phyloP scores from a whole-genome alignment of 306 rosid species.

The Benincasa hispida region DNA sequence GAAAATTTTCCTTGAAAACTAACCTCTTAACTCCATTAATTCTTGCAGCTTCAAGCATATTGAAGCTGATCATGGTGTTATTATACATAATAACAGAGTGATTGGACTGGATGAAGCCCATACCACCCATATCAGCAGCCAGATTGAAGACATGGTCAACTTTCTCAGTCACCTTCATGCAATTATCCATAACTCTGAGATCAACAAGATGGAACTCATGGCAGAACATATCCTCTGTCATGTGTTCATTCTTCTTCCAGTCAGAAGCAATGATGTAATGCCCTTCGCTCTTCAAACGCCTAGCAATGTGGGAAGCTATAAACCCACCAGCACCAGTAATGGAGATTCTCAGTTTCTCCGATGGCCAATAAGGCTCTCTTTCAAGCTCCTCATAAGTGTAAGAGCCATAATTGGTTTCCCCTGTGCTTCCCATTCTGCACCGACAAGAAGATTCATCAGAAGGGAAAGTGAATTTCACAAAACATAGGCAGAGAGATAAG shows the following conservation, averaged over 20 bases:
- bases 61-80: constrained; percentile 97
- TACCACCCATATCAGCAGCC: constrained; percentile 99
- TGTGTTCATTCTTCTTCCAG: constrained; percentile 98
- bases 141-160: constrained; percentile 94
- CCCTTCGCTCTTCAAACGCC: constrained; percentile 87
- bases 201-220: constrained; percentile 91
- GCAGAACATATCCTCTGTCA: constrained; percentile 95
- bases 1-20: constrained; percentile 3
- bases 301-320: constrained; percentile 94
- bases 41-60: constrained; percentile 89
- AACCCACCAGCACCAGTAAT: constrained; percentile 97
- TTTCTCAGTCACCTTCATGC: constrained; percentile 65
- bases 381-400: constrained; percentile 72
- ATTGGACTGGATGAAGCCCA: constrained; percentile 98
- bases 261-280: constrained; percentile 95
- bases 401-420: constrained; percentile 43
- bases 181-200: constrained; percentile 96
- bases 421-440: constrained; percentile 76
- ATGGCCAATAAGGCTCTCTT: constrained; percentile 91
- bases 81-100: constrained; percentile 96
- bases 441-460: constrained; percentile 10
- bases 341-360: constrained; percentile 73
- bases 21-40: constrained; percentile 84
- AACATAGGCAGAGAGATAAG: background rate
- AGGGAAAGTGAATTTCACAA: background rate